Evolutionary conservation across 1,139 yeast genomes (phyloP).

Genomic region (Diutina mesorugosa): DNA sequence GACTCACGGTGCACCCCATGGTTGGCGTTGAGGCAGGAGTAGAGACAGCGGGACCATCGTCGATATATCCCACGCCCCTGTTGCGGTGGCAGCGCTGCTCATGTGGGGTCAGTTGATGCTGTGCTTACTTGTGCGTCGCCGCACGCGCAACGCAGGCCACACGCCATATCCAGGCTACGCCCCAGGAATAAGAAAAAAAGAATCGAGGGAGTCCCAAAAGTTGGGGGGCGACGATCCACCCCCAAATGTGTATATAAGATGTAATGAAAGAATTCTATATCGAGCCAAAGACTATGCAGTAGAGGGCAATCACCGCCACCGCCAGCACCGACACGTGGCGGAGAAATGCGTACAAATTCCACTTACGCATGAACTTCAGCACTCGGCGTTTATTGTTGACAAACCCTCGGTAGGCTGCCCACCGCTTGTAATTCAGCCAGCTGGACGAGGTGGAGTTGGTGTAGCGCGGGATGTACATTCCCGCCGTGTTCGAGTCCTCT

Average conservation of each 20-base stretch:
- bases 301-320: not conserved
- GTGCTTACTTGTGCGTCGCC: not conserved
- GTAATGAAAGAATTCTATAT: not conserved
- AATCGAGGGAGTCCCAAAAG: too few relatives aligned
- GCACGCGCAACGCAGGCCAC: not conserved
- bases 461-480: constrained; percentile 6
- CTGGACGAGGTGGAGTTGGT: constrained; percentile 6
- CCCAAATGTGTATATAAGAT: not conserved
- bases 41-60: not conserved
- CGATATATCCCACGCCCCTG: not conserved
- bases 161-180: not conserved
- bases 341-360: constrained; percentile 8
- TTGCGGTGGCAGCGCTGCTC: not conserved
- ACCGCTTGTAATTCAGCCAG: not conserved
- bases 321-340: constrained; percentile 4
- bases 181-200: too few relatives aligned
- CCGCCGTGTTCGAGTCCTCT: constrained; percentile 7
- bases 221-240: too few relatives aligned
- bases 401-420: not conserved
- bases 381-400: not conserved
- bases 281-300: not conserved
- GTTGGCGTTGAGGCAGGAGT: not conserved
- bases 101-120: not conserved
- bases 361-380: constrained; percentile 6
- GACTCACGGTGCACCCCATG: constrained; percentile 1